Evolutionary conservation across 2,329 filamentous ascomycete genomes (phyloP).

Genomic region (Trichoderma citrinoviride): DNA sequence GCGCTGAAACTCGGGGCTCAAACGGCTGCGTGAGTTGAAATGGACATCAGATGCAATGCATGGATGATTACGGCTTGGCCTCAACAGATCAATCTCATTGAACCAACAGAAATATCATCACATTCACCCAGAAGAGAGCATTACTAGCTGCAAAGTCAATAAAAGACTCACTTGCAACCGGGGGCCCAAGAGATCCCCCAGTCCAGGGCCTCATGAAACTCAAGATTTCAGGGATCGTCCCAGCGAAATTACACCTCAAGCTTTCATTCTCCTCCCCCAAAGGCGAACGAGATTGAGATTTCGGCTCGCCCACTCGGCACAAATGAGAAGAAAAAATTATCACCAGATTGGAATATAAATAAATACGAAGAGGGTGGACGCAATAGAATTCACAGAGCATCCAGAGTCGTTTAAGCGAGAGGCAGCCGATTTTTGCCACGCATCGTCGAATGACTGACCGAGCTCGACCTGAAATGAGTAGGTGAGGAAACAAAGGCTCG

Average conservation of each 20-base stretch:
- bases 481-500: too few relatives aligned
- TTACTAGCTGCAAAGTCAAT: background rate
- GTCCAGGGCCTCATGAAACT: background rate
- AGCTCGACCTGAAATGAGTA: background rate
- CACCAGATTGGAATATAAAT: background rate
- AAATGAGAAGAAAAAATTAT: background rate
- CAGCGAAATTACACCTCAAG: conserved; percentile 9
- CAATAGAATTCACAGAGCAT: background rate
- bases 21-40: background rate
- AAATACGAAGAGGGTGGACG: background rate
- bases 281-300: conserved; percentile 3
- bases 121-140: background rate
- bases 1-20: conserved; percentile 7
- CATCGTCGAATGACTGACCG: too few relatives aligned
- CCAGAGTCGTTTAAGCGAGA: conserved; percentile 17
- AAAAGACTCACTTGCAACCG: background rate
- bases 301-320: background rate
- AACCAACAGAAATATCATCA: too few relatives aligned
- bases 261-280: background rate
- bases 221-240: conserved; percentile 17
- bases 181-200: background rate
- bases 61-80: too few relatives aligned
- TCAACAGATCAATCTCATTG: too few relatives aligned
- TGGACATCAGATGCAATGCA: background rate
- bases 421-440: conserved; percentile 10